These are phyloP conservation scores for Nothophoma quercina DNA, from an alignment of 2,329 filamentous ascomycete species.

Conservation along the genomic window DNA sequence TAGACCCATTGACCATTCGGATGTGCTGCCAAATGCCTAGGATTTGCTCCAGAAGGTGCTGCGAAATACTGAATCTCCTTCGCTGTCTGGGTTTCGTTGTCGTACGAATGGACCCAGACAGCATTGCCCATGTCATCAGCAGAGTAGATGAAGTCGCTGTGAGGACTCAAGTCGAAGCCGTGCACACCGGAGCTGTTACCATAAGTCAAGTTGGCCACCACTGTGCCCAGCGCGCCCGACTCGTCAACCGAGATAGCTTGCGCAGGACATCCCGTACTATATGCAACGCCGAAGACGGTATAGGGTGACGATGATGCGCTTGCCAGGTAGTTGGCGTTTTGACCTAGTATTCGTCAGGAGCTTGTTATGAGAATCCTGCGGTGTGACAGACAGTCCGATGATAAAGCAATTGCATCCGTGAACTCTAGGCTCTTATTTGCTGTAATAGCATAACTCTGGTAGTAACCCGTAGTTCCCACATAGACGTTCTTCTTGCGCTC, in stretches of 20 bases:
- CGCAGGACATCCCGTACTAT: constrained; percentile 2
- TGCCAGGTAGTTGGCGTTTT: constrained; percentile 6
- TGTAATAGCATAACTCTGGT: constrained; percentile 16
- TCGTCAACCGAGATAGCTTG: constrained; percentile 6
- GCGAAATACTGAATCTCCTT: too few species aligned
- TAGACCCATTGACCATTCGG: too few species aligned
- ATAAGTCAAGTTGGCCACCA: too few species aligned
- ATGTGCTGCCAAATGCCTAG: too few species aligned
- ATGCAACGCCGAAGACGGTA: constrained; percentile 2
- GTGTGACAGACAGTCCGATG: constrained; percentile 6
- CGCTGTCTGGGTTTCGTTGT: too few species aligned
- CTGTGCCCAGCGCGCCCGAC: background rate
- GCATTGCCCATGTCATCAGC: too few species aligned
- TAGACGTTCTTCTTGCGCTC: constrained; percentile 7
- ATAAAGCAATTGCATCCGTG: background rate
- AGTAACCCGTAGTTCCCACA: constrained; percentile 12
- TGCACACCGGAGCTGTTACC: too few species aligned
- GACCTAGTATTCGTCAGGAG: background rate
- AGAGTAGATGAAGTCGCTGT: too few species aligned
- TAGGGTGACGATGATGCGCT: background rate
- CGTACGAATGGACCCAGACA: too few species aligned
- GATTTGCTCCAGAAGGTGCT: too few species aligned
- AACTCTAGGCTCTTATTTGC: constrained; percentile 3
- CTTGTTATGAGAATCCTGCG: too few species aligned
- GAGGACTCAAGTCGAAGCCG: too few species aligned